Evolutionary conservation across 768 basidiomycete genomes (phyloP), one percentile per base, ranked within the genome.

Genomic region (Obba rivulosa): DNA sequence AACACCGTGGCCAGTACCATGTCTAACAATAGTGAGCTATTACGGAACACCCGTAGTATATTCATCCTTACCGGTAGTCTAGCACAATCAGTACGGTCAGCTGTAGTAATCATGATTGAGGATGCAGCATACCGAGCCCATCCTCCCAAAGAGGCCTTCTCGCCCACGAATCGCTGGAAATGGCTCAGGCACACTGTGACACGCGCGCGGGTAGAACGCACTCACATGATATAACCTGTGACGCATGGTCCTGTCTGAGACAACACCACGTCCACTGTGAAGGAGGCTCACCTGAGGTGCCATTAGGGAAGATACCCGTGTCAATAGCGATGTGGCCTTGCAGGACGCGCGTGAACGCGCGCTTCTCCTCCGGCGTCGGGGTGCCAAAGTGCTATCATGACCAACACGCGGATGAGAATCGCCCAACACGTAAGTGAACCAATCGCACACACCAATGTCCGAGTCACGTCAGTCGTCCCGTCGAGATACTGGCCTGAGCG

Each of bases 1-100:
- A 25, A 99, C 87, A 28, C 96, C 95, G 57, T 97, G 95, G 0
- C 92, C 92, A 17, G 94, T 96, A 4, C 91, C 89, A 53, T 96
- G 93, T 51, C 92, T 86, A 45, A 35, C 14, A 31, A 51, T n/a
- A 34, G 45, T 36, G 23, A 3, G 45, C 13, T n/a, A 34, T 25
- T 18, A 37, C 8, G 9, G 35, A 41, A 18, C 11, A 36, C n/a
- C n/a, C 35, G 51, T n/a, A 17, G 8, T 20, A 40, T 28, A n/a
- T 28, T n/a, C n/a, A 34, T 46, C 43, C 59, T 49, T 53, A 80
- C 79, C 80, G 72, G 58, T 82, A 85, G 60, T 84, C 82, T 84
- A 48, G 43, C 7, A 37, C 34, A 34, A 25, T 21, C 36, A 34
- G 17, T 37, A 8, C 13, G 25, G 25, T 31, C 25, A 34, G 22